Evolutionary conservation across 2,329 filamentous ascomycete genomes (phyloP), one percentile per base, ranked within the genome.

Genomic region (Xylaria sp.): DNA sequence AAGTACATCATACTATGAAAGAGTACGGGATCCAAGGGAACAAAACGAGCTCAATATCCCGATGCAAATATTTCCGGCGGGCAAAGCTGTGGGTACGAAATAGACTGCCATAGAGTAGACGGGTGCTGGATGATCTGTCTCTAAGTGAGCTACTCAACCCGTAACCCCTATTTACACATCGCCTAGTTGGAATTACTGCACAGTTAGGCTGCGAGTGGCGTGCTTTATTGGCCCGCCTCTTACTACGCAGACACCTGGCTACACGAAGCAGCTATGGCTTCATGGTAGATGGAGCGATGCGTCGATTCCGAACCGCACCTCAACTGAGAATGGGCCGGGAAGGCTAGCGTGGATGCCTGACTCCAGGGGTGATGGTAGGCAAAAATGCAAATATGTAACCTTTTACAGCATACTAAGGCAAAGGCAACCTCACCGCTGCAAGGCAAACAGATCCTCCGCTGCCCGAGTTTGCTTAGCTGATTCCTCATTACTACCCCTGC

Each of bases 101-200:
- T 55, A 2, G 5, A 9, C 15, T 49, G 7, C 8, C 31, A 25
- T 28, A 6, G 13, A 39, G n/a, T 28, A 28, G 39, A 13, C 25
- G 41, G 18, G 52, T 18, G 33, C 55, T 60, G 56, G 28, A 51
- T 56, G 39, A 18, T 41, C 51, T 18, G 28, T 33, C 41, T 62
- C 58, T 58, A 65, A 43, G 58, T 28, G 52, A 62, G 58, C 51
- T 23, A 62, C 39, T 49, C 48, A 46, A 67, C 58, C 43, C 67
- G 61, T 52, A 59, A 62, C 64, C 39, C 36, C 15, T 60, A 43
- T 25, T 48, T 63, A 65, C 57, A 70, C 28, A 62, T 68, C 25
- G 54, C 43, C 28, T 55, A 48, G 23, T 52, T 31, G 18, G 18
- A 43, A 31, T 48, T 33, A 49, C 31, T 54, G 25, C 61, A 28